These are phyloP conservation scores for Metschnikowia proteae DNA, from an alignment of 805 yeast genomes.

Conservation along the genomic window DNA sequence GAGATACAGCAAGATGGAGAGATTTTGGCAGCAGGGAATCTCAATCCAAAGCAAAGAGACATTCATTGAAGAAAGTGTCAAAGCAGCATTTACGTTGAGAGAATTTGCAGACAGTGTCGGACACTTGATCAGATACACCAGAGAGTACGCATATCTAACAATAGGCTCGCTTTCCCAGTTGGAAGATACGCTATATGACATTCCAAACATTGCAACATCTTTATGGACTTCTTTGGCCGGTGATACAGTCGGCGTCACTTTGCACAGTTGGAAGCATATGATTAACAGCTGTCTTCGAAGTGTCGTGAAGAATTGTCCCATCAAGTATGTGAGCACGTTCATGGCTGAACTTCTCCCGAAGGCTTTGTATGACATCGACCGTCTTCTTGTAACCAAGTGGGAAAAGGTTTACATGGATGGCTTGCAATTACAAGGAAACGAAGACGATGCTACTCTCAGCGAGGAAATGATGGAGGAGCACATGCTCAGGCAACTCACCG, in stretches of 20 bases:
- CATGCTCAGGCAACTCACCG: slow-evolving; percentile 85
- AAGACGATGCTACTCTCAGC: slow-evolving; percentile 78
- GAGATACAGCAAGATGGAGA: slow-evolving; percentile 80
- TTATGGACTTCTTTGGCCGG: slow-evolving; percentile 88
- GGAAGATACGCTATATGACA: slow-evolving; percentile 82
- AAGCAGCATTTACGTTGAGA: slow-evolving; percentile 87
- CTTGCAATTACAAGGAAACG: slow-evolving; percentile 52
- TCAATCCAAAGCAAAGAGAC: slow-evolving; percentile 91
- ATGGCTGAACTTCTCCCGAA: slow-evolving; percentile 77
- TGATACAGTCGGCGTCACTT: slow-evolving; percentile 77
- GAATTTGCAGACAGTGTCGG: slow-evolving; percentile 99
- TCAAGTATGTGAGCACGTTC: slow-evolving; percentile 59
- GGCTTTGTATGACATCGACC: slow-evolving; percentile 68
- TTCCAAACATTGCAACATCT: slow-evolving; percentile 72
- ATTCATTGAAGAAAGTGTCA: slow-evolving; percentile 88
- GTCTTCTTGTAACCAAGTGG: slow-evolving; percentile 76
- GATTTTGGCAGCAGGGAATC: slow-evolving; percentile 99
- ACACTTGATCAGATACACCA: slow-evolving; percentile 88
- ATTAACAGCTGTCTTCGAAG: slow-evolving; percentile 84
- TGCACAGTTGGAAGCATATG: slow-evolving; percentile 97
- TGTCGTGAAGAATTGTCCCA: slow-evolving; percentile 85
- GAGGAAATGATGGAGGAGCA: slow-evolving; percentile 99
- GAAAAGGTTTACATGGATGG: slow-evolving; percentile 57
- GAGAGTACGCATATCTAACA: slow-evolving; percentile 92
- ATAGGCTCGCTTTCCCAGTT: slow-evolving; percentile 85